A percentile compares a stretch with the other conserved stretches of the same genome.
Evolutionary conservation across 1,284 basidiomycete species (phyloP).

Genomic region (Gomphus bonarii): DNA sequence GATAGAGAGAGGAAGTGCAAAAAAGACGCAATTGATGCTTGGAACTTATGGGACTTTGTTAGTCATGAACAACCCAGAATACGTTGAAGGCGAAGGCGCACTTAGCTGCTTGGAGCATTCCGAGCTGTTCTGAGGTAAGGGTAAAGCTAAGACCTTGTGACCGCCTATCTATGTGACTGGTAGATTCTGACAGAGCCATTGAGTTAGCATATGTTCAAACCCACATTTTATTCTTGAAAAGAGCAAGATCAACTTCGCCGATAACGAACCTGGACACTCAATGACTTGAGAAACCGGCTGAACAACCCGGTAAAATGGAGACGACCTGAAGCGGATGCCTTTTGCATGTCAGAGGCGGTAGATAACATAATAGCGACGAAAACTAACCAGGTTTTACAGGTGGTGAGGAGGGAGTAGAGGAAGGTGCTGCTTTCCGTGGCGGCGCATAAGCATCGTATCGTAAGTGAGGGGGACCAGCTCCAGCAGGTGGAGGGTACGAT

Average conservation of each 20-base stretch:
- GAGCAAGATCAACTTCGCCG: neutral
- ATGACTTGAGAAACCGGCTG: slow-evolving; percentile 50
- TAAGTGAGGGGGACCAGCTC: slow-evolving; percentile 14
- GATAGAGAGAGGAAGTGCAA: slow-evolving; percentile 87
- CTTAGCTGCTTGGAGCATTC: slow-evolving; percentile 48
- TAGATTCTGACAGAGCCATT: slow-evolving; percentile 46
- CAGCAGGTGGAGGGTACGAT: slow-evolving; percentile 1
- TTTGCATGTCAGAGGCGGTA: neutral
- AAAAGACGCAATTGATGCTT: slow-evolving; percentile 81
- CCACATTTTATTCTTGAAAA: neutral
- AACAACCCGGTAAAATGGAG: slow-evolving; percentile 67
- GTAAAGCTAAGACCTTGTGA: slow-evolving; percentile 50
- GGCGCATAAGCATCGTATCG: slow-evolving; percentile 58
- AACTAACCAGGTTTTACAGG: slow-evolving; percentile 2
- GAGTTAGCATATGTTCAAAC: neutral
- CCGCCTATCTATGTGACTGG: slow-evolving; percentile 63
- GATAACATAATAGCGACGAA: neutral
- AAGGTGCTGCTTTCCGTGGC: slow-evolving; percentile 33
- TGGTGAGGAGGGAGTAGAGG: slow-evolving; percentile 15
- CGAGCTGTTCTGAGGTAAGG: slow-evolving; percentile 50
- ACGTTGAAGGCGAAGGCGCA: slow-evolving; percentile 25
- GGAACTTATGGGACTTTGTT: slow-evolving; percentile 22
- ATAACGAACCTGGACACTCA: slow-evolving; percentile 60
- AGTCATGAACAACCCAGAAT: slow-evolving; percentile 5
- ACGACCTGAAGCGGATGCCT: slow-evolving; percentile 70